Base-by-base conservation (phyloP, 163 green algal species). In the Scenedesmus sp. region DNA sequence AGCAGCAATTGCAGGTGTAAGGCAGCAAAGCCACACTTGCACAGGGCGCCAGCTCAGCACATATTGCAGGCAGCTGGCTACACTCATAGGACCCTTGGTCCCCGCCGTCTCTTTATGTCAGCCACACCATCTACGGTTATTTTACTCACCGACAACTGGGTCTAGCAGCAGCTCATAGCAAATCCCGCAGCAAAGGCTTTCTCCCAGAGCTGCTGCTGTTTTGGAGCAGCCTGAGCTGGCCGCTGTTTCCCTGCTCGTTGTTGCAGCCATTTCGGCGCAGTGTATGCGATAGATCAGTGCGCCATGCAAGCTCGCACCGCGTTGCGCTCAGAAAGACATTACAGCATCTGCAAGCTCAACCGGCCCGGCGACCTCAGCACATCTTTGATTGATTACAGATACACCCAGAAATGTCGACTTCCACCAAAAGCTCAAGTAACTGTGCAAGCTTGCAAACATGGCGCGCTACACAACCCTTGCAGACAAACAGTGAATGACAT, bases 91-190 rank as follows among this genome's bases (percentile, higher is more conserved):
- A 46, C 34, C 34, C 34, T 46, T 46, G 34, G 34, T 46, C 34
- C 0, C 34, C 34, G 34, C 34, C 34, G 34, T 46, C 34, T 46
- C 0, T 46, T 46, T 46, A 46, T 46, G 34, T 46, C 34, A 46
- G 34, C 34, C 34, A 46, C 34, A 46, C 34, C 34, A 46, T 46
- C 34, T 46, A 46, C 1, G 5, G 15, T 0, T 26, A 5, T 1
- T 12, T 57, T 7, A 85, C 87, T 76, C 46, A 85, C 87, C 87
- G 9, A 91, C 87, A 26, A 91, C 73, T 54, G 87, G 87, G 57
- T 91, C 87, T 13, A 91, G 2, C 18, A 91, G 55, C 15, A 91
- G 73, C 66, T 91, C 70, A 73, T 86, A 91, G 54, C 87, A 91
- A 9, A 91, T 60, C 6, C 74, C 73, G 34, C 87, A 91, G 12